Evolutionary conservation across 768 basidiomycete species (phyloP), one percentile per base, ranked within the genome.

Genomic region (Astraeus odoratus): DNA sequence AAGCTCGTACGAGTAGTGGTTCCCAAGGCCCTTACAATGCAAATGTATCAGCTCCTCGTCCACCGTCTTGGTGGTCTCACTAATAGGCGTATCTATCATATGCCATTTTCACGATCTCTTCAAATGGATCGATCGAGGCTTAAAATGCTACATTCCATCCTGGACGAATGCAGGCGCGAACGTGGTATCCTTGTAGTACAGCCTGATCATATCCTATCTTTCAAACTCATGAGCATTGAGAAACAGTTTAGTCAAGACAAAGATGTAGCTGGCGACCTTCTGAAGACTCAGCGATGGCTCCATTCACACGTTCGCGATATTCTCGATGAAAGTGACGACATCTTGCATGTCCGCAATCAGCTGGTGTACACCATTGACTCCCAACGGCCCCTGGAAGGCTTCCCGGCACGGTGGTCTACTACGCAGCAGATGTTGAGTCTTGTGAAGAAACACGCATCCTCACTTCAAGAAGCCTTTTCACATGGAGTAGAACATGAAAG

Each of bases 191-290:
- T 75, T 3, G 57, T 78, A 2, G 57, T 61, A 13, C n/a, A n/a
- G n/a, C 76, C 75, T 0, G 74, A 77, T 33, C 75, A 77, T 37
- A 67, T 74, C 4, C 67, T 77, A 5, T 77, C 75, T 1, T 67
- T 71, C 44, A 64, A 66, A 51, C 59, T 77, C 35, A 66, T 70
- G 66, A 61, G 62, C 0, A 47, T 67, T 26, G 66, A 75, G 23
- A 50, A 41, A 18, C 48, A 47, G 24, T 35, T 45, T 20, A 18
- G 9, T n/a, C 5, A 42, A 39, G 39, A 48, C 55, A 16, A 25
- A 16, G n/a, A 30, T 2, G 49, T 54, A 16, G 51, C 61, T 1
- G 20, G 34, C 13, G 29, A 38, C 8, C 43, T 70, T 50, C 30
- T 58, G 34, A 7, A 51, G 1, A 43, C 47, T 35, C 57, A 58